phyloP scores from a whole-genome alignment of 192 early-diverging fungal species.

The Entomortierella beljakovae region DNA sequence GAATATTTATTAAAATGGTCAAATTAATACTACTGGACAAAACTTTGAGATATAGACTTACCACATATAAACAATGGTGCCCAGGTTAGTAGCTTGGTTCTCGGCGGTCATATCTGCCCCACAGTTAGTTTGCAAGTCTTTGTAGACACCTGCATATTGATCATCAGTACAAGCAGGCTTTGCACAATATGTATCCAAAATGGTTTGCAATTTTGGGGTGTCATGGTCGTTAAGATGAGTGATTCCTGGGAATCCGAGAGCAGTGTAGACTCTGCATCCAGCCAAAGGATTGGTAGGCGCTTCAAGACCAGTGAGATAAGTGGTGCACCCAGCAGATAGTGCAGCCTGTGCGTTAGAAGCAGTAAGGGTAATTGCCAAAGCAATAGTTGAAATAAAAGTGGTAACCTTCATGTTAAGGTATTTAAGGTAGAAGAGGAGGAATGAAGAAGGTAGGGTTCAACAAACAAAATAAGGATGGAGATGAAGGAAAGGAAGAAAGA shows the following conservation, averaged over 20 bases:
- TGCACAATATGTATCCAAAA: slow-evolving; percentile 27
- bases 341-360: slow-evolving; percentile 1
- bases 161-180: slow-evolving; percentile 35
- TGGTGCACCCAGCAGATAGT: slow-evolving; percentile 25
- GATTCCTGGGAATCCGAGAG: slow-evolving; percentile 31
- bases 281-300: slow-evolving; percentile 13
- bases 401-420: slow-evolving; percentile 7
- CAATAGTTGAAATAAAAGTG: slow-evolving; percentile 5
- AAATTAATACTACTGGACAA: no score
- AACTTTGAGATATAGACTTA: slow-evolving; percentile 15
- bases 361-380: slow-evolving; percentile 4
- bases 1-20: no score
- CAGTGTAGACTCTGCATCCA: slow-evolving; percentile 42
- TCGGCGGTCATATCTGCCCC: slow-evolving; percentile 33
- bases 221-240: slow-evolving; percentile 39
- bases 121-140: slow-evolving; percentile 29
- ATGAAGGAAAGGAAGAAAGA: neutral
- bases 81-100: slow-evolving; percentile 31
- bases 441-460: no score
- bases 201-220: slow-evolving; percentile 32
- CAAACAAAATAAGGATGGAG: no score
- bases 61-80: slow-evolving; percentile 42
- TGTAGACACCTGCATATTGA: slow-evolving; percentile 32
- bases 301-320: slow-evolving; percentile 15
- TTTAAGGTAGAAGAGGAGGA: neutral